Percentiles rank a stretch among this genome's conserved stretches.
These are phyloP conservation scores for Diplocarpon rosae DNA, from an alignment of 2,329 filamentous ascomycete species.

Conservation along the genomic window DNA sequence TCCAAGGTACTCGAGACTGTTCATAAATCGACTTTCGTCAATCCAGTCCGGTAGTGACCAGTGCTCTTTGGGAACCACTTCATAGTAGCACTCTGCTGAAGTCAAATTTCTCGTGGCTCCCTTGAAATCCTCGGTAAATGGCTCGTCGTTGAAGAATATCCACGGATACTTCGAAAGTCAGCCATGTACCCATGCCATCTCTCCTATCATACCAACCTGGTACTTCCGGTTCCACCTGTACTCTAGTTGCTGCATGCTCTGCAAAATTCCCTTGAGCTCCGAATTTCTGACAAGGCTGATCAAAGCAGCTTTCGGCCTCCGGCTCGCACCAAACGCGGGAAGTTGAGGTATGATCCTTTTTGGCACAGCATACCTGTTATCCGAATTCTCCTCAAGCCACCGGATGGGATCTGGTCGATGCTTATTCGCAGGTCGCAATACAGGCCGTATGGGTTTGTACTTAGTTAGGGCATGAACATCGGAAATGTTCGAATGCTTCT, in stretches of 20 bases:
- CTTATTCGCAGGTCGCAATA: conserved; percentile 4
- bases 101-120: conserved; percentile 54
- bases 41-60: conserved; percentile 96
- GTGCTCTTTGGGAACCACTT: conserved; percentile 71
- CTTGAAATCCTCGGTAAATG: conserved; percentile 71
- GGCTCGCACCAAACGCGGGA: not conserved
- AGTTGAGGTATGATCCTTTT: conserved; percentile 3
- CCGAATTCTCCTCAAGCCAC: conserved; percentile 28
- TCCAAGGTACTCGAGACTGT: conserved; percentile 84
- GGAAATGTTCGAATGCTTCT: not conserved
- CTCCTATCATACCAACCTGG: conserved; percentile 7
- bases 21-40: conserved; percentile 80
- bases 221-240: conserved; percentile 64
- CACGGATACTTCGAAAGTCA: conserved; percentile 55
- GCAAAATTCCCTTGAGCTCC: conserved; percentile 55
- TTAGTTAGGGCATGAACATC: not conserved
- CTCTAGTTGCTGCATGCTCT: conserved; percentile 63
- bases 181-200: not conserved
- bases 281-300: conserved; percentile 63
- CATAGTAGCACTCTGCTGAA: conserved; percentile 59
- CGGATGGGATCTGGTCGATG: conserved; percentile 22
- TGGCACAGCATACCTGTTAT: conserved; percentile 24
- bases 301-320: conserved; percentile 33
- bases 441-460: conserved; percentile 11
- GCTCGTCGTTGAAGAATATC: conserved; percentile 77